Base-by-base conservation (phyloP, 2,329 filamentous ascomycete genomes). In the Neofusicoccum sp. region DNA sequence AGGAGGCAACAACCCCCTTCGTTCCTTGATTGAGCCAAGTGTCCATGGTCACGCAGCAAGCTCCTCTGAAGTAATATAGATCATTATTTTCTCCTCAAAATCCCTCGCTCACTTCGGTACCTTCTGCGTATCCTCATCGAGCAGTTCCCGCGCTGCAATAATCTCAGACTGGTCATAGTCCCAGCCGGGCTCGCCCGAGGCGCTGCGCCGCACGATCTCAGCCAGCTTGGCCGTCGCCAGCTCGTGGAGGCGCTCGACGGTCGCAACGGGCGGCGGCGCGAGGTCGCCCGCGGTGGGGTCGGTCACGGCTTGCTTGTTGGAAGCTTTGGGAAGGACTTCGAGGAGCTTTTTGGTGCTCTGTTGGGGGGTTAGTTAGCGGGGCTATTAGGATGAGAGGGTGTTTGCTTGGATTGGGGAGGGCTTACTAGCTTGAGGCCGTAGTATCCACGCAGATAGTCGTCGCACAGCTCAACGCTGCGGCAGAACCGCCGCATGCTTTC, bases 381-480 rank as follows among this genome's bases (percentile, higher is more conserved):
- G 39, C 5, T 7, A 3, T 5, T 48, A 4, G 8, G 44, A 22
- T 33, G 28, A 43, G 47, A 58, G 12, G 16, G 4, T 41, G 33
- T 37, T 34, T 14, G 14, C 6, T 36, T n/a, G 4, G 14, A n/a
- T 12, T 8, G 5, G n/a, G 6, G 34, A n/a, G 68, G 48, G 48
- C 85, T 71, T 77, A 93, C 89, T 76, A 93, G 76, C 75, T 94
- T 95, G 64, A 99, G 80, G 6, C 95, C 95, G 76, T 97, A 98
- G 75, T 93, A 96, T 1, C 93, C 95, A 65, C 95, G 87, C 66
- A 98, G 78, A 74, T 97, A 98, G 73, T 93, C 88, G 70, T 97
- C 91, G 72, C 95, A 98, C 59, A 99, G 85, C 79, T 99, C 95
- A 67, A 98, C 87, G 71, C 93, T 95, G 70, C 95, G 87, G 74